A percentile compares a stretch with the other conserved stretches of the same genome.
phyloP scores from a whole-genome alignment of 176 grass and related monocot genomes.

The Panicum miliaceum region DNA sequence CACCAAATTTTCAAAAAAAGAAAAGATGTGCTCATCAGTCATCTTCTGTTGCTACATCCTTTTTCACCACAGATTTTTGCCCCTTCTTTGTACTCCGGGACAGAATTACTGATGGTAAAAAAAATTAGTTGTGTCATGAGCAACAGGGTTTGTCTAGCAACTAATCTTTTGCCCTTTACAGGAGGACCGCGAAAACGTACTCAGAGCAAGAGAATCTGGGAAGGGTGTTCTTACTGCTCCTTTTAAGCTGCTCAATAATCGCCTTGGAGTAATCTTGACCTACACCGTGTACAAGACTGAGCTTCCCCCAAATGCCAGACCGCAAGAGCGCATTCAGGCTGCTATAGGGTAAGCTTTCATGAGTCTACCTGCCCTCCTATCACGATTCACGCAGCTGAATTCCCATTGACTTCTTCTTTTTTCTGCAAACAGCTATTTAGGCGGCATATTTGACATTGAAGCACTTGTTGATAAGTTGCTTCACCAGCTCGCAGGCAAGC shows the following conservation, averaged over 20 bases:
- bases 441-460: slow-evolving; percentile 98
- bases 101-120: slow-evolving; percentile 6
- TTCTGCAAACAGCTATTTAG: slow-evolving; percentile 73
- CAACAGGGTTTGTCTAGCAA: background rate
- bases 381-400: background rate
- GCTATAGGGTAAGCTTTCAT: slow-evolving; percentile 72
- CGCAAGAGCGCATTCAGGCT: slow-evolving; percentile 67
- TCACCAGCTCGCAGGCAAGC: slow-evolving; percentile 85
- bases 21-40: slow-evolving; percentile 35
- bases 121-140: background rate
- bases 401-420: background rate
- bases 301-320: slow-evolving; percentile 69
- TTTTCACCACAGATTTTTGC: slow-evolving; percentile 23
- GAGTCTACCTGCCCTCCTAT: background rate
- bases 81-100: background rate
- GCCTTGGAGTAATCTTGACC: slow-evolving; percentile 89
- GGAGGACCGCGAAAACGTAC: slow-evolving; percentile 92
- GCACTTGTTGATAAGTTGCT: slow-evolving; percentile 89
- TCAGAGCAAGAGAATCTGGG: slow-evolving; percentile 78
- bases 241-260: slow-evolving; percentile 84
- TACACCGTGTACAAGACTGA: slow-evolving; percentile 90
- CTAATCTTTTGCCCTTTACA: slow-evolving; percentile 33
- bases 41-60: slow-evolving; percentile 6
- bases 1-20: too few species aligned
- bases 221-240: slow-evolving; percentile 96